A percentile compares a stretch with the other conserved stretches of the same genome.
These are phyloP conservation scores for Rutstroemia sp. DNA, from an alignment of 2,329 filamentous ascomycete species.

Conservation along the genomic window DNA sequence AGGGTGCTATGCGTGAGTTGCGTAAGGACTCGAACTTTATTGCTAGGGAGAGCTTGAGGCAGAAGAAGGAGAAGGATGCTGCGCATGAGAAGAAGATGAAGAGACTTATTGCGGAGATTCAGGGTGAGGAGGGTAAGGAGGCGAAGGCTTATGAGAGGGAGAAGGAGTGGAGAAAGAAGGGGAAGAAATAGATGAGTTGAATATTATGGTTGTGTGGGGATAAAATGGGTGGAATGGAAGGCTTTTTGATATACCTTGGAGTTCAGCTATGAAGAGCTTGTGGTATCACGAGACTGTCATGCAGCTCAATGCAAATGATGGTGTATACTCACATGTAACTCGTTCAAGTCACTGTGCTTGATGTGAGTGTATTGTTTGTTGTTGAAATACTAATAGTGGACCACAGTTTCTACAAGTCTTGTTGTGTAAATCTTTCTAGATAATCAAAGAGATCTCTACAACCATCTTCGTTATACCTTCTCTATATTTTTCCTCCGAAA, in stretches of 20 bases:
- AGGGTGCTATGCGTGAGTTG: constrained; percentile 88
- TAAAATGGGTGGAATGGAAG: not conserved
- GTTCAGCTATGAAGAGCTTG: not conserved
- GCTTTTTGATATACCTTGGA: not conserved
- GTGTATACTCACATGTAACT: too few species aligned
- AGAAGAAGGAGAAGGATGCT: constrained; percentile 89
- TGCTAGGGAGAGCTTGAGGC: constrained; percentile 76
- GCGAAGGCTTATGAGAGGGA: constrained; percentile 85
- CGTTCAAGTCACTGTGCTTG: too few species aligned
- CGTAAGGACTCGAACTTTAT: constrained; percentile 94
- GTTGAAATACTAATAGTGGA: too few species aligned
- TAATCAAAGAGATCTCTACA: too few species aligned
- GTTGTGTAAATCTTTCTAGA: too few species aligned
- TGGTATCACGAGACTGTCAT: too few species aligned
- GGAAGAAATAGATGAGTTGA: constrained; percentile 37
- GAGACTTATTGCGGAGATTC: constrained; percentile 86
- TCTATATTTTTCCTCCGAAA: constrained; percentile 10
- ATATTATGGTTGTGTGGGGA: not conserved
- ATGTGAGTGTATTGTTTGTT: too few species aligned
- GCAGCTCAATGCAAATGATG: too few species aligned
- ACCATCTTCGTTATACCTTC: too few species aligned
- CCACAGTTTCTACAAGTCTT: too few species aligned
- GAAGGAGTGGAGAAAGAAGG: constrained; percentile 65
- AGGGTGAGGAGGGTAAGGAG: constrained; percentile 84
- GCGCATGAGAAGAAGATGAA: constrained; percentile 97